Evolutionary conservation across 179 eudicot genomes (phyloP).

Genomic region (Patellifolia procumbens): DNA sequence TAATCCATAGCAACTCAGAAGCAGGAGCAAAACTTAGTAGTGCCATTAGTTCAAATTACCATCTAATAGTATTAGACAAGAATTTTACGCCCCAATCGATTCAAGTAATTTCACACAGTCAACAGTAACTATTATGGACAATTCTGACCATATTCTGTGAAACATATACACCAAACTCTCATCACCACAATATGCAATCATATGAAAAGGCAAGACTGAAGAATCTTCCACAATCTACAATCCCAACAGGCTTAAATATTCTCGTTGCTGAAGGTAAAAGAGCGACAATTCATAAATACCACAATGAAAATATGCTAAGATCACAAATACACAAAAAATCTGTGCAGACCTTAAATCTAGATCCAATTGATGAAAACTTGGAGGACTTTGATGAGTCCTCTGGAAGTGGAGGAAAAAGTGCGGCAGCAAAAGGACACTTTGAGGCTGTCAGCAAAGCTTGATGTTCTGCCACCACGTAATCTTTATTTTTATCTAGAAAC

Average conservation of each 20-base stretch:
- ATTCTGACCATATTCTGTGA: neutral
- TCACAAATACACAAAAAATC: conserved; percentile 3
- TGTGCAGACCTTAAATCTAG: conserved; percentile 79
- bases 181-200: neutral
- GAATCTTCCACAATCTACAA: neutral
- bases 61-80: neutral
- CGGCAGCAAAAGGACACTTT: conserved; percentile 73
- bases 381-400: conserved; percentile 89
- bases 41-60: neutral
- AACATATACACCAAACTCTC: neutral
- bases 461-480: conserved; percentile 97
- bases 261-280: neutral
- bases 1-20: neutral
- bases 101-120: neutral
- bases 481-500: conserved; percentile 95
- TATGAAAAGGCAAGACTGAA: neutral
- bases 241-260: neutral
- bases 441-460: conserved; percentile 84
- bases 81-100: neutral
- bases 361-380: conserved; percentile 93
- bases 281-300: neutral
- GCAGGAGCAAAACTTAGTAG: neutral
- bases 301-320: neutral
- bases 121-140: too few relatives aligned
- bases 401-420: conserved; percentile 76